These are phyloP conservation scores for Trichoderma reesei DNA, from an alignment of 495 filamentous ascomycete species.

Conservation along the genomic window DNA sequence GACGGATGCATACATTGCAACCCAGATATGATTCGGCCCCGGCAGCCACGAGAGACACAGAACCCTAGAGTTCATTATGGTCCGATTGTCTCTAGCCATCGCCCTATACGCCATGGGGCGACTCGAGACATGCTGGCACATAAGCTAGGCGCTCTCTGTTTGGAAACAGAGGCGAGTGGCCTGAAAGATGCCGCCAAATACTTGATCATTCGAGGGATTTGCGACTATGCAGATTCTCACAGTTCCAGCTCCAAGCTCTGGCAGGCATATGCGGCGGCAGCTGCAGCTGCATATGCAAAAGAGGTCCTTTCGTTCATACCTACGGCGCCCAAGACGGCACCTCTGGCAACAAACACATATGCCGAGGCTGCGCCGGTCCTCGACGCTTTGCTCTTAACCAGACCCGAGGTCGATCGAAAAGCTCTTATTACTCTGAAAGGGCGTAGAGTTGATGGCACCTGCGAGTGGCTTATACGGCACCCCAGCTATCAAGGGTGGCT, in stretches of 20 bases:
- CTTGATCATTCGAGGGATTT: slow-evolving; percentile 29
- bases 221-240: slow-evolving; percentile 23
- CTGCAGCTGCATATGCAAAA: slow-evolving; percentile 25
- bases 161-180: slow-evolving; percentile 24
- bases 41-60: no score
- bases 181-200: slow-evolving; percentile 4
- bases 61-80: no score
- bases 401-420: slow-evolving; percentile 27
- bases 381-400: slow-evolving; percentile 21
- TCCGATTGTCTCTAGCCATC: no score
- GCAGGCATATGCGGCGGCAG: slow-evolving; percentile 26
- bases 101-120: no score
- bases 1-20: no score
- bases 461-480: slow-evolving; percentile 38
- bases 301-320: slow-evolving; percentile 17
- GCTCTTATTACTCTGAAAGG: slow-evolving; percentile 25
- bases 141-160: slow-evolving; percentile 14
- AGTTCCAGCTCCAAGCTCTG: slow-evolving; percentile 18
- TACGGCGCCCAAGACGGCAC: slow-evolving; percentile 14
- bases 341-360: slow-evolving; percentile 15
- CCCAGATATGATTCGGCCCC: no score
- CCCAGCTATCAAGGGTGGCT: slow-evolving; percentile 31
- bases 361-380: slow-evolving; percentile 20
- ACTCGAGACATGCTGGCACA: no score
- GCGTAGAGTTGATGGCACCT: slow-evolving; percentile 29